phyloP scores from a whole-genome alignment of 306 rosid species.

The Sicyos edulis region DNA sequence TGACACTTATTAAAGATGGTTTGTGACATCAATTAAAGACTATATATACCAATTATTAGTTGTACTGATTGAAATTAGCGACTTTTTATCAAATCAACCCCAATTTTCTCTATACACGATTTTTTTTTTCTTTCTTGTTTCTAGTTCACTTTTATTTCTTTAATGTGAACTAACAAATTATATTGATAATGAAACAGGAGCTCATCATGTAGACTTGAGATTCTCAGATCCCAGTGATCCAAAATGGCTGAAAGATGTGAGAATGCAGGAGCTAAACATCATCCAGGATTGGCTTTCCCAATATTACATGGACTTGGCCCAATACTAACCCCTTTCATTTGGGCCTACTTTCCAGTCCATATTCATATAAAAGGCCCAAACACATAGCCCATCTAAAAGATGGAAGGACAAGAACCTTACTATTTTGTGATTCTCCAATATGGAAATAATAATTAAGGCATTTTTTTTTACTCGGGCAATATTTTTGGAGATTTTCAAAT shows the following conservation, averaged over 20 bases:
- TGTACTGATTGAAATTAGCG: too few relatives aligned
- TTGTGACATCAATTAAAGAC: too few relatives aligned
- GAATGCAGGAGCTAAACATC: slow-evolving; percentile 49
- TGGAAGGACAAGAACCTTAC: not conserved
- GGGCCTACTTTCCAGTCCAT: not conserved
- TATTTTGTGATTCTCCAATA: not conserved
- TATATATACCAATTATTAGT: too few relatives aligned
- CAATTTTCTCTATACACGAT: too few relatives aligned
- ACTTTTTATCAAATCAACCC: too few relatives aligned
- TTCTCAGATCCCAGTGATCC: slow-evolving; percentile 64
- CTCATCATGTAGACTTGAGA: slow-evolving; percentile 83
- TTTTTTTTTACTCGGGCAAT: too few relatives aligned
- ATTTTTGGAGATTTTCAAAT: too few relatives aligned
- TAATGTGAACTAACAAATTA: not conserved
- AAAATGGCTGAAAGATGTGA: slow-evolving; percentile 63
- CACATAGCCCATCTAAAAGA: not conserved
- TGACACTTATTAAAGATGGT: too few relatives aligned
- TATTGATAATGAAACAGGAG: slow-evolving; percentile 39
- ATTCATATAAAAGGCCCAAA: not conserved
- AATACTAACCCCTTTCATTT: not conserved
- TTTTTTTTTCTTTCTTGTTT: too few relatives aligned
- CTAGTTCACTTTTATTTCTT: not conserved
- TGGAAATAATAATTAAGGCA: too few relatives aligned
- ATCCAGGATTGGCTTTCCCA: slow-evolving; percentile 54
- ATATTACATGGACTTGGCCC: slow-evolving; percentile 45